Evolutionary conservation across 139 green algal species (phyloP), one percentile per base, ranked within the genome.

Genomic region (Prasinococcaceae sp.): DNA sequence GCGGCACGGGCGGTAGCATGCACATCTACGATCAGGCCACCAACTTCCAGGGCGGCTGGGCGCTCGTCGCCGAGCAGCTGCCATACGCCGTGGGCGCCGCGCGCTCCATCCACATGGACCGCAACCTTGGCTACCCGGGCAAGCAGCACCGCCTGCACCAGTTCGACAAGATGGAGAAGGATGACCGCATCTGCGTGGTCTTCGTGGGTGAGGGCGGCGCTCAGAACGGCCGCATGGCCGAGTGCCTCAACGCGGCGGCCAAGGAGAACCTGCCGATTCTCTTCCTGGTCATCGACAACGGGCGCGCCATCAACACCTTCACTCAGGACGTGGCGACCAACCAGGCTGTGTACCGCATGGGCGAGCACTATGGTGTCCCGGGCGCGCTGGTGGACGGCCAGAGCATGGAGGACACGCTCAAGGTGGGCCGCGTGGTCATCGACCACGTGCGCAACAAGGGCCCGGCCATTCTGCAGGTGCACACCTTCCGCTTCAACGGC

Each of bases 201-300:
- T 52, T 60, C 28, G 41, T 60, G 25, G 52, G 52, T 30, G 52
- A 60, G 35, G 52, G 52, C 20, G 52, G 52, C 39, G 52, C 52
- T 8, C 52, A 60, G 44, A 60, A 60, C 52, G 52, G 52, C 4
- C 39, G 52, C 16, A 60, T 60, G 52, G 52, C 52, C 4, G 52
- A 60, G 52, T 50, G 40, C 39, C 28, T 60, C 25, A 60, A 60
- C 52, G 52, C 52, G 8, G 52, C 52, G 4, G 52, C 52, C 9
- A 60, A 60, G 41, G 52, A 60, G 4, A 60, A 60, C 37, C 28
- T 60, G 5, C 52, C 52, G 14, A 60, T 60, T 43, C 6, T 60
- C 1, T 60, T 60, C 41, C 29, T 60, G 24, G 52, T 60, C 40
- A 60, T 60, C 41, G 52, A 60, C 40, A 60, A 60, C 52, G 52